phyloP scores from a whole-genome alignment of 2,329 filamentous ascomycete genomes.

The Chrysosporium keratinophilum region DNA sequence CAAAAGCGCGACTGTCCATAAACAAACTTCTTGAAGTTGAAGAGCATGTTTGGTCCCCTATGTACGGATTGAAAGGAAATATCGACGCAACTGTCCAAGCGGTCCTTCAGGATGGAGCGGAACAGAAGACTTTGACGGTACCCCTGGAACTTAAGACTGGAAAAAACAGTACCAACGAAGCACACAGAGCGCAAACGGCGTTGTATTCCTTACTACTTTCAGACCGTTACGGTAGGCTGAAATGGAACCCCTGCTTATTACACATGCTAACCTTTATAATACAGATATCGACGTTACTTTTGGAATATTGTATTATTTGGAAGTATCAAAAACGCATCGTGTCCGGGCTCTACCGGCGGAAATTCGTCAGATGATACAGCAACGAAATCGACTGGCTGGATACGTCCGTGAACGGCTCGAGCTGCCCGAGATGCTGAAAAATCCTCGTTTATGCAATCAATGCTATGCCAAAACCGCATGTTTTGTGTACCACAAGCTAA shows the following conservation, averaged over 20 bases:
- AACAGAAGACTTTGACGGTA: constrained; percentile 62
- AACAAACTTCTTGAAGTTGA: constrained; percentile 93
- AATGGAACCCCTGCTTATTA: background rate
- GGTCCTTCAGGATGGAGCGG: constrained; percentile 60
- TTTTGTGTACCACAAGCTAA: constrained; percentile 85
- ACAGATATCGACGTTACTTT: constrained; percentile 77
- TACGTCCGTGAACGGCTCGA: constrained; percentile 73
- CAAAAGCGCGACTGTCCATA: constrained; percentile 69
- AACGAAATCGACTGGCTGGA: constrained; percentile 79
- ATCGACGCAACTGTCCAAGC: constrained; percentile 95
- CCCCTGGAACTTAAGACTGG: constrained; percentile 96
- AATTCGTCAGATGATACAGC: constrained; percentile 90
- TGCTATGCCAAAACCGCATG: constrained; percentile 89
- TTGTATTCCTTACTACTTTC: constrained; percentile 87
- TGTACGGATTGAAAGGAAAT: constrained; percentile 94
- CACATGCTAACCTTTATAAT: background rate
- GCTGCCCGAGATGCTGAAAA: constrained; percentile 76
- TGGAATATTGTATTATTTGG: constrained; percentile 90
- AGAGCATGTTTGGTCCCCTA: constrained; percentile 96
- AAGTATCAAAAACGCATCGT: constrained; percentile 73
- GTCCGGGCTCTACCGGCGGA: constrained; percentile 80
- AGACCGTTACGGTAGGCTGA: constrained; percentile 62
- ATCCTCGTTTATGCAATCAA: constrained; percentile 66
- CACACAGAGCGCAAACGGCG: constrained; percentile 85
- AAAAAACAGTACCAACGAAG: constrained; percentile 62